phyloP scores from a whole-genome alignment of 1,284 basidiomycete genomes.

The Serendipita sp. region DNA sequence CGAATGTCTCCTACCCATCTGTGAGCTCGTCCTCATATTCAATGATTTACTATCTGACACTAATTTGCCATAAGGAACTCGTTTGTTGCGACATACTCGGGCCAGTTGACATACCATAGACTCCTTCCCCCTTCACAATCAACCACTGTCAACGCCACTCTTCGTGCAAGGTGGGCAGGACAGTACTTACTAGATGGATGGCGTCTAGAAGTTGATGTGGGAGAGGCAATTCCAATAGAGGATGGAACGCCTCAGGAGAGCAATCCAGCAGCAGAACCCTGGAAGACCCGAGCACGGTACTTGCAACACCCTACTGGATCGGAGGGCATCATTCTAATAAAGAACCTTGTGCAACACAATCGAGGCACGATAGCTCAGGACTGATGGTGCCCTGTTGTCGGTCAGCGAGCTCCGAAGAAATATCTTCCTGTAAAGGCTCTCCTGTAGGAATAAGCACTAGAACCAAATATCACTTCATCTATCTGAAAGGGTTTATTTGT shows the following conservation, averaged over 20 bases:
- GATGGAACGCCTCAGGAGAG: conserved; percentile 17
- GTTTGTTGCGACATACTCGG: conserved; percentile 39
- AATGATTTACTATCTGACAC: background rate
- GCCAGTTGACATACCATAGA: conserved; percentile 45
- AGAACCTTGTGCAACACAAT: background rate
- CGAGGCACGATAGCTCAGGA: no score
- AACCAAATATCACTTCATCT: no score
- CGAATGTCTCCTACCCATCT: conserved; percentile 18
- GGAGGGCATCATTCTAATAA: background rate
- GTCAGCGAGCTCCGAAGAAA: no score
- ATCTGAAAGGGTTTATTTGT: no score
- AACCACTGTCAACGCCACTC: conserved; percentile 29
- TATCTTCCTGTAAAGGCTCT: background rate
- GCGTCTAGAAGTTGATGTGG: conserved; percentile 49
- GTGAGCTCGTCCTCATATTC: conserved; percentile 10
- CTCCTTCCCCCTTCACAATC: conserved; percentile 35
- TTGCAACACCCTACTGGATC: conserved; percentile 23
- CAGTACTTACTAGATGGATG: conserved; percentile 48
- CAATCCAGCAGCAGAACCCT: conserved; percentile 12
- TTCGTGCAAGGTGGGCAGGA: conserved; percentile 52
- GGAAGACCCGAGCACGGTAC: conserved; percentile 34
- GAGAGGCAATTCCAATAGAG: conserved; percentile 20
- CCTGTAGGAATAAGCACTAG: background rate
- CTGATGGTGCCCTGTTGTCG: no score
- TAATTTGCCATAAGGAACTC: conserved; percentile 22